These are phyloP conservation scores for Forsythia viridissima DNA, from an alignment of 257 asterid species.

Conservation along the genomic window DNA sequence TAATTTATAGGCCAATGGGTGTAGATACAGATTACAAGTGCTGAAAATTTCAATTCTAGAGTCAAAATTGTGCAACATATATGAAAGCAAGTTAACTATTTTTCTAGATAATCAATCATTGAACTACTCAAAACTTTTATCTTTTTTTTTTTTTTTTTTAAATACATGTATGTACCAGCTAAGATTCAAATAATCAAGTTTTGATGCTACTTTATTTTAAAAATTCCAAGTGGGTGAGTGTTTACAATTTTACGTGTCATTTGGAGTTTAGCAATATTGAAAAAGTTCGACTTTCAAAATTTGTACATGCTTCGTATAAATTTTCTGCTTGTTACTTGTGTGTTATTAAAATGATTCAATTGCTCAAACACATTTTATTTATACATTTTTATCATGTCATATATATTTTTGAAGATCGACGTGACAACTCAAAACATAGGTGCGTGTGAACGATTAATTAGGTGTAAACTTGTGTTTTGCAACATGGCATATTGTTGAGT, in stretches of 20 bases:
- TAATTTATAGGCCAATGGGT: conserved; percentile 27
- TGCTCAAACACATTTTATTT: too few relatives aligned
- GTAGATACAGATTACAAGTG: not conserved
- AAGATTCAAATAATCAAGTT: not conserved
- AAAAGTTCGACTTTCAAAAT: too few relatives aligned
- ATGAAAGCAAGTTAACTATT: not conserved
- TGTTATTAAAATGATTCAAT: too few relatives aligned
- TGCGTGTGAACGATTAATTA: not conserved
- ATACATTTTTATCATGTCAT: too few relatives aligned
- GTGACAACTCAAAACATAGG: not conserved
- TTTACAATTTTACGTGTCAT: too few relatives aligned
- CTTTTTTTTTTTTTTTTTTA: not conserved
- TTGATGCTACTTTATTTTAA: not conserved
- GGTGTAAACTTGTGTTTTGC: not conserved
- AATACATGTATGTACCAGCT: not conserved
- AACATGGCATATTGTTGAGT: too few relatives aligned
- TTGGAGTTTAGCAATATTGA: too few relatives aligned
- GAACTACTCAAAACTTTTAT: not conserved
- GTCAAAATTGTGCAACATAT: not conserved
- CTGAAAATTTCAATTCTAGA: not conserved
- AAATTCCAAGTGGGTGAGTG: too few relatives aligned
- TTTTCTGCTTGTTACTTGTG: too few relatives aligned
- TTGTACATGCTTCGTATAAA: too few relatives aligned
- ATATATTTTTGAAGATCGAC: too few relatives aligned
- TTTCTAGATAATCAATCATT: not conserved